Base-by-base conservation (phyloP, 139 green algal genomes). In the Microglena sp. region DNA sequence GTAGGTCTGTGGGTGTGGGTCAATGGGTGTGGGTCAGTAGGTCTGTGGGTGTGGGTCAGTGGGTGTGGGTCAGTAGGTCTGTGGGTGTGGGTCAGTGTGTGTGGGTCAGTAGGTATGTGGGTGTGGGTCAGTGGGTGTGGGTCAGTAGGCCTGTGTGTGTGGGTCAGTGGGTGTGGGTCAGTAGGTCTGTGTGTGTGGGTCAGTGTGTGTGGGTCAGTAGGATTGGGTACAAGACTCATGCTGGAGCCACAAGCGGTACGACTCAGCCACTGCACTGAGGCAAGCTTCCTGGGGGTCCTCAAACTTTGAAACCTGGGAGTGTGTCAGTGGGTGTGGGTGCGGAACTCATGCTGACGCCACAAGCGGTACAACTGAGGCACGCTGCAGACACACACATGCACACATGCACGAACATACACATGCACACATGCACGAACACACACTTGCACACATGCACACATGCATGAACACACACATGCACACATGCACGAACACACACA, bases 191-290 rank as follows among this genome's bases (percentile, higher is more conserved):
- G 40, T 50, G 40, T 50, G 40, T 50, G 40, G 11, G 40, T 18
- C 15, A 11, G 18, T 50, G 40, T 50, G 40, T 18, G 40, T 50
- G 40, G 11, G 40, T 50, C 11, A 24, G 40, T 50, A 24, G n/a
- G n/a, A n/a, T n/a, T n/a, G n/a, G n/a, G 89, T 96, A 28, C 92
- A 78, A 2, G 83, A 86, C 69, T 97, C 92, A 32, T 91, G 82
- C 57, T 88, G 67, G 60, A 94, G 80, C 92, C 92, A 97, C 34
- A 85, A 72, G 26, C 82, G 77, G 76, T 97, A 96, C 31, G 81
- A 80, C 70, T 90, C 82, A 3, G 76, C 77, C 0, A 90, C 83
- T 6, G 96, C 75, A 0, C 74, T 79, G n/a, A n/a, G n/a, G n/a
- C n/a, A n/a, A n/a, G n/a, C n/a, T n/a, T n/a, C n/a, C n/a, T n/a